Conservation (phyloP, 805 yeast genomes). For the Pichia pseudocactophila region DNA sequence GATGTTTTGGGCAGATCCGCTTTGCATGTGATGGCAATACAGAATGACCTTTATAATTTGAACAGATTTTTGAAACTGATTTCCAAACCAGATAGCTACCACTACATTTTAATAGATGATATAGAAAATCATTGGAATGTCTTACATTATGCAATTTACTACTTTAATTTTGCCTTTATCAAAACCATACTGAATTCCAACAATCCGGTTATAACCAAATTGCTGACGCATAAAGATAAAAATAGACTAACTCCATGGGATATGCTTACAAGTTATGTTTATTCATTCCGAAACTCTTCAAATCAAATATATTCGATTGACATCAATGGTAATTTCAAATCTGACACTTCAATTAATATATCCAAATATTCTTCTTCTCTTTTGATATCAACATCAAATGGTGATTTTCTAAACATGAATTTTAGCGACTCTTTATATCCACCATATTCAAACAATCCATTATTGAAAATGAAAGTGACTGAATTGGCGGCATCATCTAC, state of each 20-base stretch:
- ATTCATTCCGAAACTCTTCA: constrained; percentile 1
- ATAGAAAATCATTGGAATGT: constrained; percentile 77
- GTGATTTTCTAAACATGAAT: constrained; percentile 1
- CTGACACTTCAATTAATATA: neutral
- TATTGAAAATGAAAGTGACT: neutral
- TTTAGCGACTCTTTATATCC: constrained; percentile 1
- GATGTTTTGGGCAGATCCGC: constrained; percentile 64
- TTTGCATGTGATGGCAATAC: constrained; percentile 46
- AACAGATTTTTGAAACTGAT: constrained; percentile 32
- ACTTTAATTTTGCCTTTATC: constrained; percentile 49
- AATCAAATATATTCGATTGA: constrained; percentile 1
- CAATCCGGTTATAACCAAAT: constrained; percentile 11
- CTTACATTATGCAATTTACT: constrained; percentile 58
- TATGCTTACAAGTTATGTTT: constrained; percentile 30
- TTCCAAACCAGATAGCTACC: constrained; percentile 29
- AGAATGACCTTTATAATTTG: constrained; percentile 41
- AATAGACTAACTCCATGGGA: constrained; percentile 69
- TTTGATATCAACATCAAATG: constrained; percentile 2
- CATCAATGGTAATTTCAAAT: constrained; percentile 4
- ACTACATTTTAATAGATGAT: constrained; percentile 44
- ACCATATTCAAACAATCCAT: constrained; percentile 2
- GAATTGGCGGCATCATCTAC: constrained; percentile 5
- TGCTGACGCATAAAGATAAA: constrained; percentile 56
- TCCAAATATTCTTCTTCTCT: constrained; percentile 3
- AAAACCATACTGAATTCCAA: constrained; percentile 29